These are phyloP conservation scores for Selaginella moellendorffii DNA, from an alignment of 75 land plant species.

Conservation along the genomic window DNA sequence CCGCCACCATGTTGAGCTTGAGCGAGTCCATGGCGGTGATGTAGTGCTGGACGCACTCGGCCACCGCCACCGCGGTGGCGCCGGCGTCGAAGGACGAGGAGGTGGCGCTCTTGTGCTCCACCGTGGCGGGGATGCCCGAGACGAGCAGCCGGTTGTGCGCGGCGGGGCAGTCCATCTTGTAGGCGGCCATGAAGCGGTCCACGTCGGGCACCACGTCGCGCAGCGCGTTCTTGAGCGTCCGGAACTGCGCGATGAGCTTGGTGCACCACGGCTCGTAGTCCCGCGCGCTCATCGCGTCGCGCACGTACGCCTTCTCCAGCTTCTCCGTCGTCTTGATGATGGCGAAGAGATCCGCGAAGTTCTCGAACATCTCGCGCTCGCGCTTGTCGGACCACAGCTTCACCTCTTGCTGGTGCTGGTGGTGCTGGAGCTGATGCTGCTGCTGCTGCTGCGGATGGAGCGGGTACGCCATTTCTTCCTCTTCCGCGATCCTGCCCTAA, in stretches of 20 bases:
- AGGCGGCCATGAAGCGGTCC: conserved; percentile 75
- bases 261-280: conserved; percentile 80
- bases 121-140: conserved; percentile 88
- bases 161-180: conserved; percentile 84
- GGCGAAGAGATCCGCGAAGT: conserved; percentile 80
- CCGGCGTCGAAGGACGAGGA: too few relatives aligned
- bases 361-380: conserved; percentile 87
- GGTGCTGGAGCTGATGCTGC: too few relatives aligned
- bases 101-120: conserved; percentile 63
- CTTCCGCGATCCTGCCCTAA: too few relatives aligned
- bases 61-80: conserved; percentile 48
- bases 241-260: conserved; percentile 89
- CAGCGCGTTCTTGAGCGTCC: conserved; percentile 58
- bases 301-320: conserved; percentile 84
- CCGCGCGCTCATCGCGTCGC: conserved; percentile 55
- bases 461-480: too few relatives aligned
- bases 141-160: conserved; percentile 71
- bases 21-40: conserved; percentile 92
- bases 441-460: too few relatives aligned
- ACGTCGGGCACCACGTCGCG: conserved; percentile 63
- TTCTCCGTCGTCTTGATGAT: conserved; percentile 90
- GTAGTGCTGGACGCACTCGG: conserved; percentile 83
- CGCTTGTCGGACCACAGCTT: conserved; percentile 90
- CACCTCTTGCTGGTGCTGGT: conserved; percentile 77
- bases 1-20: conserved; percentile 86